Conservation (phyloP, 2,329 filamentous ascomycete genomes). For the Talaromyces marneffei region DNA sequence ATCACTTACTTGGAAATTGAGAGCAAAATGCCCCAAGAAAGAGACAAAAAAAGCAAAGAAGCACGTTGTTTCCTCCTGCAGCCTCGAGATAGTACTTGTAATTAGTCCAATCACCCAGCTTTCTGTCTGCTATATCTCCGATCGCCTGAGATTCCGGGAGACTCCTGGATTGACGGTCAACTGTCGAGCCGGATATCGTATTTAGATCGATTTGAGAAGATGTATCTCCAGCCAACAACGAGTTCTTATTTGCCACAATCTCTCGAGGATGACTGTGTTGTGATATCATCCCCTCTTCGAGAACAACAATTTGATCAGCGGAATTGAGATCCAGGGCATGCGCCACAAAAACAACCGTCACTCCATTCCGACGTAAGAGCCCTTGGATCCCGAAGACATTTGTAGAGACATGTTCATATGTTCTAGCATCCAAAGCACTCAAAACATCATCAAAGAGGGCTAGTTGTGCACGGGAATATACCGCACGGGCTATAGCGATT, state of each 20-base stretch:
- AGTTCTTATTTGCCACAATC: slow-evolving; percentile 9
- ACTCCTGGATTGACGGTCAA: neutral
- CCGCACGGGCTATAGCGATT: slow-evolving; percentile 74
- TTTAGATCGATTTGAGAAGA: neutral
- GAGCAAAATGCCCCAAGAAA: slow-evolving; percentile 35
- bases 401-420: slow-evolving; percentile 1
- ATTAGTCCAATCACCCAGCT: neutral
- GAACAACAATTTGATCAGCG: slow-evolving; percentile 4
- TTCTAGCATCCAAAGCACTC: slow-evolving; percentile 72
- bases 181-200: neutral
- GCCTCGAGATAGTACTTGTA: slow-evolving; percentile 20
- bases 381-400: slow-evolving; percentile 7
- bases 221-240: neutral
- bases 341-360: neutral
- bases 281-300: neutral
- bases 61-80: slow-evolving; percentile 30
- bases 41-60: slow-evolving; percentile 33
- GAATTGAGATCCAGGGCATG: neutral
- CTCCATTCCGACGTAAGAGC: neutral
- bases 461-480: slow-evolving; percentile 65
- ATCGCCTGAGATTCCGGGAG: neutral
- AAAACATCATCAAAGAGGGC: slow-evolving; percentile 76
- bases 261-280: neutral
- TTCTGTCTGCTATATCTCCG: neutral
- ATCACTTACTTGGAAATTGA: slow-evolving; percentile 32